Evolutionary conservation across 2,329 filamentous ascomycete species (phyloP), one percentile per base, ranked within the genome.

Genomic region (Penicillium sp.): DNA sequence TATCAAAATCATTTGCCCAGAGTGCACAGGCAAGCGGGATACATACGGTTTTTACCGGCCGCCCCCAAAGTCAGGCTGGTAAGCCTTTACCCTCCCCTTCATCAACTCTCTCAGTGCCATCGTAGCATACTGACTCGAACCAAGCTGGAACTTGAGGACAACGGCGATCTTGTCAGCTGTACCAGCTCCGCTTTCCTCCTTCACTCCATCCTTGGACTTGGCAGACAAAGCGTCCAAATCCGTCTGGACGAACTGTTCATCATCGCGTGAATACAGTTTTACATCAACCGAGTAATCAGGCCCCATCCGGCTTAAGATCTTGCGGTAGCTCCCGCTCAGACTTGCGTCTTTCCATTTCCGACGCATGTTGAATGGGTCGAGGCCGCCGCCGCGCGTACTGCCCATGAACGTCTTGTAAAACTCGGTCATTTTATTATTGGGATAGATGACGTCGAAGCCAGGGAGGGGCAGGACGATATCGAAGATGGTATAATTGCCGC

Each of bases 401-500:
- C 80, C 86, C 96, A 99, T 99, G 79, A 97, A 96, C 2, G 87
- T 84, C 66, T 85, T 85, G 79, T 98, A 99, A 75, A 90, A 96
- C 3, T 87, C 83, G n/a, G 90, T 92, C 65, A 97, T 87, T 41
- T 87, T 87, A 75, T 99, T 98, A 23, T 83, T 75, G 0, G 95
- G 95, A 73, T 98, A 99, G 41, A 91, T 77, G 45, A 98, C 86
- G 69, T 97, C 93, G 79, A 89, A 97, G 19, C 95, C 95, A 0
- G 95, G 95, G n/a, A 91, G 89, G 3, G 96, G 94, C 2, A 99
- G 84, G 13, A 99, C 93, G 64, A 98, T 75, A 73, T 99, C 95
- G 72, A 91, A 92, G 69, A 99, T 90, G 44, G 84, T 87, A 78
- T 90, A 97, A 61, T 85, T 84, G 11, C 92, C 92, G 66, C 88